Base-by-base conservation (phyloP, 2,329 filamentous ascomycete species). In the Pseudogymnoascus sp. region DNA sequence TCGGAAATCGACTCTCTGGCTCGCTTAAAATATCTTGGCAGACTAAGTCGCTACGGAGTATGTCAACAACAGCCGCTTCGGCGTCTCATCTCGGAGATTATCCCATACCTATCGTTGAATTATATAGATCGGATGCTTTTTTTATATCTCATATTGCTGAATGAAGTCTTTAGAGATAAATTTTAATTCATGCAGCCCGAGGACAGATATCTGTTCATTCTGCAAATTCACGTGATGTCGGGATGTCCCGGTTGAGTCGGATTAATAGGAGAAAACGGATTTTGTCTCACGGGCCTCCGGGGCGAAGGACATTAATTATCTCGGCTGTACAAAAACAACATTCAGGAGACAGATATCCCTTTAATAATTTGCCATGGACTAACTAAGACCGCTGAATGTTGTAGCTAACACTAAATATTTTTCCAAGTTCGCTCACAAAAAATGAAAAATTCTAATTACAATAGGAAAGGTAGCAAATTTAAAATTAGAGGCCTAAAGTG, bases 401-500 rank as follows among this genome's bases (percentile, higher is more conserved):
- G 50, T 56, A 56, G 50, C 50, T 56, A 56, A 12, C 50, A 56
- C 50, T 56, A 34, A 56, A 56, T 56, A 56, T 56, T 56, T 56
- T 56, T 56, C 28, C 50, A 34, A 34, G 25, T 34, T 61, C 59
- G 59, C 59, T 61, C 38, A 61, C 59, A 44, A 60, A 38, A 44
- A 42, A 38, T 23, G 59, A 60, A 44, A 60, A 7, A 10, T 18
- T 38, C 59, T 61, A 61, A 38, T 61, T 44, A 38, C 59, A 38
- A 44, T n/a, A 25, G 34, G 8, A 21, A 37, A 61, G 44, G 25
- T 44, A 25, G 21, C 14, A 2, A 44, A 61, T 38, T 31, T 25
- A 38, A 40, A 62, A 36, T 62, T 36, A 21, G 12, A 18, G 23
- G 16, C 59, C 70, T 62, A 73, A 31, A 75, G 59, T 6, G 73